Evolutionary conservation across 192 early-diverging fungal genomes (phyloP), one percentile per base, ranked within the genome.

Genomic region (Coemansia asiatica): DNA sequence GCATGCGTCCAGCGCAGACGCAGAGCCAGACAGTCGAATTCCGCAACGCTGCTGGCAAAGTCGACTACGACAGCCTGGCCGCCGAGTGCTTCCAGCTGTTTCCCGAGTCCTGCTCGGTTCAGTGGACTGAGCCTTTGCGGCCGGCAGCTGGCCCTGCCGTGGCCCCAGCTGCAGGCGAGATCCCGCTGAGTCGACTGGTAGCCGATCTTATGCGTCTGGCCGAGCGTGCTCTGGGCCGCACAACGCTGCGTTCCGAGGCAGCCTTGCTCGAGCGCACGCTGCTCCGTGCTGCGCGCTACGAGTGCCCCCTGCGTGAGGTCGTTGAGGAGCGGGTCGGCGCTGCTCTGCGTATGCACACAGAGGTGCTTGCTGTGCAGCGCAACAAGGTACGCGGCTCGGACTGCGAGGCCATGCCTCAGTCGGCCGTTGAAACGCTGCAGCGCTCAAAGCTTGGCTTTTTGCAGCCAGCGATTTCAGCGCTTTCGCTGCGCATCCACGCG

Each of bases 231-330:
- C 57, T 74, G 33, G 68, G 54, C 2, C 71, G 77, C 27, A 38
- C 57, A 4, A 31, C 71, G 27, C 25, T 54, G 2, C 38, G 60
- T 1, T 22, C 53, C 6, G 77, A 80, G 72, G 62, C 63, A 6
- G 72, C 71, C 15, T 47, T 68, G 60, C 66, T 80, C 1, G 72
- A 74, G 66, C 77, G 77, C 54, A 68, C 77, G n/a, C 55, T 80
- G 58, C 62, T 74, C 33, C 72, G 77, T 27, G 62, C 72, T 9
- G 77, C 72, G 22, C 77, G 72, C 62, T 70, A 75, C 49, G 77
- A 75, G 53, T 75, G 72, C 49, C 72, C 78, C 23, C 55, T 80
- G 56, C 78, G 78, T 22, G 78, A 71, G 66, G 63, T 80, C 25
- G 78, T 80, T 27, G 78, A 74, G 66, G 78, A 75, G 48, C 78